Evolutionary conservation across 495 filamentous ascomycete genomes (phyloP).

Genomic region (Daldinia caldariorum): DNA sequence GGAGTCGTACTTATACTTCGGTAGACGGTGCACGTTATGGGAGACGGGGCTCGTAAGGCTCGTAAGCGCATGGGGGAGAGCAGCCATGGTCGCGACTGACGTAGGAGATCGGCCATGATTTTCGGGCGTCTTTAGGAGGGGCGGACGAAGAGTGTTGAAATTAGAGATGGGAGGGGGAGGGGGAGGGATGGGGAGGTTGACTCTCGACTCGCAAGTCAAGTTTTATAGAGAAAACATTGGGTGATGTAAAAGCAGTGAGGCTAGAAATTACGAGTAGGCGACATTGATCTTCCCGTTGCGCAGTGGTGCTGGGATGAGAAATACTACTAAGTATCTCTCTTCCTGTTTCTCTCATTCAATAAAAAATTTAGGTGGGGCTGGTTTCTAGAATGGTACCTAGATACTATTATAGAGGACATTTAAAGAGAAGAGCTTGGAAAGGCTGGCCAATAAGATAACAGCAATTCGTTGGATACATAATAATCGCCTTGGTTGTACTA

Average conservation of each 20-base stretch:
- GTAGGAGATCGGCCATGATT: slow-evolving; percentile 35
- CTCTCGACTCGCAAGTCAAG: slow-evolving; percentile 1
- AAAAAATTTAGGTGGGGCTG: slow-evolving; percentile 35
- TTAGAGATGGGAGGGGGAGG: neutral
- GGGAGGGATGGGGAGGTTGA: neutral
- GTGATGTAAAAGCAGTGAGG: neutral
- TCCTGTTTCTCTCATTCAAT: neutral
- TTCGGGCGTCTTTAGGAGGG: neutral
- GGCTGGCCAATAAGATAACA: slow-evolving; percentile 24
- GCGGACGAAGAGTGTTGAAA: neutral
- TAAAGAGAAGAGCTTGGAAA: slow-evolving; percentile 13
- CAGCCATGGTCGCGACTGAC: slow-evolving; percentile 31
- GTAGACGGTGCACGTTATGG: slow-evolving; percentile 9
- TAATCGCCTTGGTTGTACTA: too few species aligned
- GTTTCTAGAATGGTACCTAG: neutral
- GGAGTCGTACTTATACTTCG: slow-evolving; percentile 21
- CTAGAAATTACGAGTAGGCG: neutral
- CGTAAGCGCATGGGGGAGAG: slow-evolving; percentile 12
- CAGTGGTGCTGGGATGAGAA: neutral
- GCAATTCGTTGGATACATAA: neutral
- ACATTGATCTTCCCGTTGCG: neutral
- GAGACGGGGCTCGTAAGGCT: slow-evolving; percentile 5
- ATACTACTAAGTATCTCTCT: neutral
- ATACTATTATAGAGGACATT: too few species aligned
- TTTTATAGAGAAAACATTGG: neutral